Conservation (phyloP, 306 rosid species). For the Inga laurina region DNA sequence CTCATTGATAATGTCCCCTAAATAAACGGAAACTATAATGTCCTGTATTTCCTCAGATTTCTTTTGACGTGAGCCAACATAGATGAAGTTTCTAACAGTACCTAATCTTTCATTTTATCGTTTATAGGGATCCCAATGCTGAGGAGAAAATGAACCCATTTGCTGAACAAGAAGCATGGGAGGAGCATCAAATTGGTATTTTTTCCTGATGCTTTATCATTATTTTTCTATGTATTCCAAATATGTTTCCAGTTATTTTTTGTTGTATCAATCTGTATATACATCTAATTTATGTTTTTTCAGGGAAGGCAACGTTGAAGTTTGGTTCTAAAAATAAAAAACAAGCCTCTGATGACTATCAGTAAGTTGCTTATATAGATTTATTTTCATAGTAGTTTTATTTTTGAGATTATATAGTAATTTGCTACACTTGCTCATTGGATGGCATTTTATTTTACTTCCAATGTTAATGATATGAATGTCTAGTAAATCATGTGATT, state of each 20-base stretch:
- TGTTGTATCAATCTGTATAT: constrained; percentile 6
- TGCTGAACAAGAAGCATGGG: constrained; percentile 99
- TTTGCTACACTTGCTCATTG: constrained; percentile 26
- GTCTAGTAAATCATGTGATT: neutral
- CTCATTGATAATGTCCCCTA: neutral
- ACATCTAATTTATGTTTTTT: constrained; percentile 34
- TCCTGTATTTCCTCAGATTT: constrained; percentile 12
- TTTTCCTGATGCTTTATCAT: neutral
- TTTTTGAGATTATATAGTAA: constrained; percentile 13
- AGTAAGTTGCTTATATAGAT: constrained; percentile 56
- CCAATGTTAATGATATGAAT: constrained; percentile 18
- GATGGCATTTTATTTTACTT: constrained; percentile 16
- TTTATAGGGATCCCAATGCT: constrained; percentile 61
- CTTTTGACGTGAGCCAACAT: constrained; percentile 4
- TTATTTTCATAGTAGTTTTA: neutral
- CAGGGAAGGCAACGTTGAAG: constrained; percentile 82
- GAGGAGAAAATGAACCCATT: constrained; percentile 90
- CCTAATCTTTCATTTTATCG: constrained; percentile 25
- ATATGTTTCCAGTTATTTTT: neutral
- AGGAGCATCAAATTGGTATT: constrained; percentile 89
- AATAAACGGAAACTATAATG: neutral
- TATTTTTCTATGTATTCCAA: neutral
- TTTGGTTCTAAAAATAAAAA: constrained; percentile 84
- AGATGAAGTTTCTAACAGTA: constrained; percentile 6
- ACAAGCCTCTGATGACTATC: constrained; percentile 76